These are phyloP conservation scores for Nymphaea thermarum DNA, from an alignment of 164 flowering plant species.

Conservation along the genomic window DNA sequence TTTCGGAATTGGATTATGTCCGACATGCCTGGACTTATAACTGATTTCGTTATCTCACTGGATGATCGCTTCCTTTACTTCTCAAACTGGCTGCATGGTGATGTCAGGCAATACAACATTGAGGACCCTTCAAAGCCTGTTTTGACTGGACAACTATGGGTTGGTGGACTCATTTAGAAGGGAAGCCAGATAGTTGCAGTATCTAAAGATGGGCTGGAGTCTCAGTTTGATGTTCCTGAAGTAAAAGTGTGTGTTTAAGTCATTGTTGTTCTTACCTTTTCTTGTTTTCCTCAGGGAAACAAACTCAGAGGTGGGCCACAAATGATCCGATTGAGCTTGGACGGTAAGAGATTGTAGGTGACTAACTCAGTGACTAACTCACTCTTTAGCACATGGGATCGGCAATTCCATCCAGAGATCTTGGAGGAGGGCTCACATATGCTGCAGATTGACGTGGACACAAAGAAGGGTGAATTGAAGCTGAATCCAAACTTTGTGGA, in stretches of 20 bases:
- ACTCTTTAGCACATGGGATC: constrained; percentile 86
- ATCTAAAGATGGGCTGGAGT: constrained; percentile 62
- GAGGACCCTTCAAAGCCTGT: constrained; percentile 70
- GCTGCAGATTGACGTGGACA: constrained; percentile 71
- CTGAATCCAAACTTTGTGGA: no score
- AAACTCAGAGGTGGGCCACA: constrained; percentile 89
- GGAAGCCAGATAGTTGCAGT: constrained; percentile 57
- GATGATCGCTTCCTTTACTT: constrained; percentile 90
- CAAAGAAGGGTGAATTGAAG: constrained; percentile 22
- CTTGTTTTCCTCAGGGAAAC: constrained; percentile 39
- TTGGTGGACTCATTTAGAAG: constrained; percentile 65
- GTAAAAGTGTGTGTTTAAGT: constrained; percentile 39
- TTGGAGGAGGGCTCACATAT: constrained; percentile 82
- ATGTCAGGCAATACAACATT: constrained; percentile 85
- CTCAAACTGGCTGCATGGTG: constrained; percentile 96
- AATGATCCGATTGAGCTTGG: constrained; percentile 91
- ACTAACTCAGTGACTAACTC: constrained; percentile 97
- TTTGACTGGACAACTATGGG: constrained; percentile 78
- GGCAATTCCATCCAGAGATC: constrained; percentile 79
- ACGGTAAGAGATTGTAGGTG: constrained; percentile 87
- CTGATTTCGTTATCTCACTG: constrained; percentile 89
- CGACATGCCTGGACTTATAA: constrained; percentile 93
- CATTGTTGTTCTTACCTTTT: not conserved
- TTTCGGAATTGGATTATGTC: constrained; percentile 90
- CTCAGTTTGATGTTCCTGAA: constrained; percentile 70